A percentile compares a stretch with the other conserved stretches of the same genome.
Evolutionary conservation across 2,329 filamentous ascomycete genomes (phyloP).

Genomic region (Calonectria fujianensis): DNA sequence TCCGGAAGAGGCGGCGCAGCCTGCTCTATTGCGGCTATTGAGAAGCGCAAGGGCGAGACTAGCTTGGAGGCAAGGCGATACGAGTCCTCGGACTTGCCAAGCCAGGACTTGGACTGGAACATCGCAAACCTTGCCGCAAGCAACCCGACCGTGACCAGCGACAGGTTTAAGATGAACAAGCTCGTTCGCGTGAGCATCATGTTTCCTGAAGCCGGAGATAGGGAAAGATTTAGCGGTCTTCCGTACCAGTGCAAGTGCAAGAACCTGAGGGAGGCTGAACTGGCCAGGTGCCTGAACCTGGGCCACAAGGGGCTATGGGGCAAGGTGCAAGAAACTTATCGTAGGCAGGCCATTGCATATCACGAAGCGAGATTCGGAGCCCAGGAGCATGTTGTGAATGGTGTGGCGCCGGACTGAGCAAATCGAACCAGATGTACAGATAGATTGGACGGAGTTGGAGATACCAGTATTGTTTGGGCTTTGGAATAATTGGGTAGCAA

Average conservation of each 20-base stretch:
- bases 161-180: slow-evolving; percentile 49
- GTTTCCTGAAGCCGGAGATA: slow-evolving; percentile 49
- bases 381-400: slow-evolving; percentile 49
- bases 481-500: background rate
- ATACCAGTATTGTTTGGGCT: background rate
- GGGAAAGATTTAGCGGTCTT: slow-evolving; percentile 55
- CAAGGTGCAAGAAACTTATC: slow-evolving; percentile 55
- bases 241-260: slow-evolving; percentile 56
- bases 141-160: slow-evolving; percentile 51
- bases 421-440: background rate
- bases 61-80: slow-evolving; percentile 55
- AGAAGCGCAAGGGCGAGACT: slow-evolving; percentile 53
- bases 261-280: slow-evolving; percentile 49
- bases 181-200: slow-evolving; percentile 58
- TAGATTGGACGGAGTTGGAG: background rate
- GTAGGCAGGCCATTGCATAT: slow-evolving; percentile 51
- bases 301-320: slow-evolving; percentile 57
- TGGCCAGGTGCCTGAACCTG: slow-evolving; percentile 51
- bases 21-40: slow-evolving; percentile 53
- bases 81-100: slow-evolving; percentile 43
- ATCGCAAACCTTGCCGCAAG: slow-evolving; percentile 56
- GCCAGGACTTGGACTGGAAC: slow-evolving; percentile 55
- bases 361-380: slow-evolving; percentile 48
- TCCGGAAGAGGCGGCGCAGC: slow-evolving; percentile 51
- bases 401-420: slow-evolving; percentile 31